A percentile compares a stretch with the other conserved stretches of the same genome.
phyloP scores from a whole-genome alignment of 306 rosid genomes.

The Citrullus amarus region DNA sequence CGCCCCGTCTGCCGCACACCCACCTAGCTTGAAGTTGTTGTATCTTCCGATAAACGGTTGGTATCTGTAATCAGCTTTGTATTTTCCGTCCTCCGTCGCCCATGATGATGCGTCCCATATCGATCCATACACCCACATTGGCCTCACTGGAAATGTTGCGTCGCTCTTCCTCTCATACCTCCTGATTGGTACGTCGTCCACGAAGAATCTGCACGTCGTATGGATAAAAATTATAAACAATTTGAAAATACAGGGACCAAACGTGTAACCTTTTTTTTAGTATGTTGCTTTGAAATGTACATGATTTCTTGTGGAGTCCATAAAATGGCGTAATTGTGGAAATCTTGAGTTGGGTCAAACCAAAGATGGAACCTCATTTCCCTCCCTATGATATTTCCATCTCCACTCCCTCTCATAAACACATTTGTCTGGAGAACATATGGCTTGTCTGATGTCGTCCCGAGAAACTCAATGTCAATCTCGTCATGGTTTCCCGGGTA shows the following conservation, averaged over 20 bases:
- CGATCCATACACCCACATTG: constrained; percentile 81
- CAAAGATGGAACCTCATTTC: constrained; percentile 78
- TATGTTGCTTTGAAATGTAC: constrained; percentile 21
- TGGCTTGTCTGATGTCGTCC: constrained; percentile 65
- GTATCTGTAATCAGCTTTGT: constrained; percentile 69
- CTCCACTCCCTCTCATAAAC: constrained; percentile 82
- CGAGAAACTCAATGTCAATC: constrained; percentile 79
- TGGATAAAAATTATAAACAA: background rate
- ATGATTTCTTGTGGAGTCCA: constrained; percentile 74
- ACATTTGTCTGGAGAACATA: constrained; percentile 88
- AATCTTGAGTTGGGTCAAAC: constrained; percentile 90
- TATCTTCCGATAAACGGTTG: constrained; percentile 75
- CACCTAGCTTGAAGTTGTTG: constrained; percentile 47
- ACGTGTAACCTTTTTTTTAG: background rate
- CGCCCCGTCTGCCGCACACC: constrained; percentile 25
- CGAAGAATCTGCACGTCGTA: constrained; percentile 49
- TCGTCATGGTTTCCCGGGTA: constrained; percentile 78
- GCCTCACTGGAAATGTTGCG: constrained; percentile 62
- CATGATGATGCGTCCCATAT: constrained; percentile 97
- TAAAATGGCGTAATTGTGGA: constrained; percentile 67
- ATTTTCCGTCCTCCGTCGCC: constrained; percentile 89
- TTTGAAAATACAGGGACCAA: background rate
- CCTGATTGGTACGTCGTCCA: constrained; percentile 86
- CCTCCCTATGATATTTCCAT: constrained; percentile 60
- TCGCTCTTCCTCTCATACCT: constrained; percentile 65